These are phyloP conservation scores for Aquanectria penicillioides DNA, from an alignment of 2,329 filamentous ascomycete genomes.

Conservation along the genomic window DNA sequence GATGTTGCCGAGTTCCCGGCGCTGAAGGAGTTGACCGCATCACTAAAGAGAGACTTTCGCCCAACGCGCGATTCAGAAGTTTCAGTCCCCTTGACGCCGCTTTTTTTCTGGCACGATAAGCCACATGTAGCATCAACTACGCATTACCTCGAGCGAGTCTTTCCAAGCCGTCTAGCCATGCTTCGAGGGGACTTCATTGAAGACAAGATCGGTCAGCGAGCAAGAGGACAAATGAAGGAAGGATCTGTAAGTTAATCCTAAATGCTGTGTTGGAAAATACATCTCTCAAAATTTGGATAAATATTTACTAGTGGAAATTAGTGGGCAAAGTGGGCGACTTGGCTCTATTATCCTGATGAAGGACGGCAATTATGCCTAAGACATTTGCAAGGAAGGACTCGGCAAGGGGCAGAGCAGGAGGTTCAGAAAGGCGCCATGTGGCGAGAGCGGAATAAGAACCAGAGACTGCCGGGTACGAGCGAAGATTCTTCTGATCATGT, in stretches of 20 bases:
- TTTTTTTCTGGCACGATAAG: conserved; percentile 70
- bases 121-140: conserved; percentile 60
- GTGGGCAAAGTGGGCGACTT: conserved; percentile 64
- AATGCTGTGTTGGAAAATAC: background rate
- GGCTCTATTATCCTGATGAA: conserved; percentile 63
- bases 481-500: background rate
- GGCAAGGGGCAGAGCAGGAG: conserved; percentile 50
- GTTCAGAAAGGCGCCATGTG: conserved; percentile 30
- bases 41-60: conserved; percentile 54
- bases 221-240: conserved; percentile 66
- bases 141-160: conserved; percentile 62
- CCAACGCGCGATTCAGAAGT: conserved; percentile 1
- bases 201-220: conserved; percentile 64
- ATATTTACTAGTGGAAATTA: conserved; percentile 15
- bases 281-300: background rate
- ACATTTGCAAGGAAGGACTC: conserved; percentile 62
- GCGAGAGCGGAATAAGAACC: conserved; percentile 8
- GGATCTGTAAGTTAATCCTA: conserved; percentile 42
- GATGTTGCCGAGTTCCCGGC: conserved; percentile 55
- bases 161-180: conserved; percentile 60
- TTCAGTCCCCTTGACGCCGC: conserved; percentile 59
- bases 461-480: background rate
- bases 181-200: conserved; percentile 65
- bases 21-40: conserved; percentile 53
- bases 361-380: conserved; percentile 57